Evolutionary conservation across 2,329 filamentous ascomycete genomes (phyloP).

Genomic region (Fusarium poae): DNA sequence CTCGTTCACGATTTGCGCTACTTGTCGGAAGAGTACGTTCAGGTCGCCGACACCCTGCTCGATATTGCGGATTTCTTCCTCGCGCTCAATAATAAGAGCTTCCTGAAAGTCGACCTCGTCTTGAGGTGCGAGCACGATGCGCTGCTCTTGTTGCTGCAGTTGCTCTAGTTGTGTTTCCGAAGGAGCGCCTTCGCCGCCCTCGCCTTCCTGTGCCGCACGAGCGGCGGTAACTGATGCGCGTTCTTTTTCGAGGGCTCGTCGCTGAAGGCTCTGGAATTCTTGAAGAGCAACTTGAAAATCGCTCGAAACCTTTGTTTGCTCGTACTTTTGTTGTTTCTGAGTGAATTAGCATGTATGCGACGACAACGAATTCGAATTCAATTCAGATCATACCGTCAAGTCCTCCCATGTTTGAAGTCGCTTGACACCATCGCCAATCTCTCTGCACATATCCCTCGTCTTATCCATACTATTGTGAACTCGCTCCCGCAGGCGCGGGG

Average conservation of each 20-base stretch:
- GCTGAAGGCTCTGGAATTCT: constrained; percentile 94
- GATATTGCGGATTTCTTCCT: constrained; percentile 96
- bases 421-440: constrained; percentile 94
- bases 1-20: constrained; percentile 96
- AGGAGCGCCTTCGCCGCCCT: constrained; percentile 54
- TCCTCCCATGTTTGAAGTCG: constrained; percentile 89
- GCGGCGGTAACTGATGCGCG: constrained; percentile 87
- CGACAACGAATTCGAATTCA: constrained; percentile 15
- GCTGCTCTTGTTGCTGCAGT: constrained; percentile 74
- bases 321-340: constrained; percentile 94
- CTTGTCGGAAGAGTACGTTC: constrained; percentile 96
- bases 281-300: constrained; percentile 90
- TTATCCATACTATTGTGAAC: constrained; percentile 90
- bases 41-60: constrained; percentile 95
- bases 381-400: constrained; percentile 73
- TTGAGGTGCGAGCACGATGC: constrained; percentile 86
- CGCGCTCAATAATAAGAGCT: constrained; percentile 92
- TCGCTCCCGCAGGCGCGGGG: constrained; percentile 88
- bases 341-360: constrained; percentile 13
- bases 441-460: constrained; percentile 87
- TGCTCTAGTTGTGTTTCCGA: constrained; percentile 62
- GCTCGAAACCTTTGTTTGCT: constrained; percentile 92
- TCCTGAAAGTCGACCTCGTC: constrained; percentile 99
- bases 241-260: constrained; percentile 91
- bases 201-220: constrained; percentile 80